phyloP scores from a whole-genome alignment of 1,139 yeast genomes.

The Pichia sp. region DNA sequence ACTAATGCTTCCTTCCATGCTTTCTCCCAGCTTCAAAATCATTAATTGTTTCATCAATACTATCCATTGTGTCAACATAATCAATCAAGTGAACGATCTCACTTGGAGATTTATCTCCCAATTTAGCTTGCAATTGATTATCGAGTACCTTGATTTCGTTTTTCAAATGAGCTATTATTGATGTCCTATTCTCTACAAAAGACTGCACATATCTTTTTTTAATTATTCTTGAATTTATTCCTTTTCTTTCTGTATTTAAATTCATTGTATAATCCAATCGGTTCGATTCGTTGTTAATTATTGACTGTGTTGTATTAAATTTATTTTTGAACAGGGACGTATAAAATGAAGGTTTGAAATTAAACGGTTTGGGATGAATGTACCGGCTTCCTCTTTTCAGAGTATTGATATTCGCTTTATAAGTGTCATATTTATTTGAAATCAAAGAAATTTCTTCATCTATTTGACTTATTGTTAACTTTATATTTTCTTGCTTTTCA shows the following conservation, averaged over 20 bases:
- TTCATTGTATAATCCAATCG: background rate
- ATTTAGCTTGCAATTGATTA: background rate
- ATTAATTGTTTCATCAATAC: background rate
- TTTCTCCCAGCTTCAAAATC: background rate
- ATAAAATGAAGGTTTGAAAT: slow-evolving; percentile 2
- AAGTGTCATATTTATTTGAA: background rate
- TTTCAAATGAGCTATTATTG: slow-evolving; percentile 1
- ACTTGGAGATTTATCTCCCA: background rate
- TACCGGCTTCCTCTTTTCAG: background rate
- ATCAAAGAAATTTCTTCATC: background rate
- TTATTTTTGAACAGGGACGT: background rate
- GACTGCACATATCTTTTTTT: background rate
- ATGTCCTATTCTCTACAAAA: slow-evolving; percentile 6
- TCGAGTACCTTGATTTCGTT: slow-evolving; percentile 2
- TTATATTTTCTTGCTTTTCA: background rate
- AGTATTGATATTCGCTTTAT: background rate
- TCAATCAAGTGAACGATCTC: slow-evolving; percentile 1
- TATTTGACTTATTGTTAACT: background rate
- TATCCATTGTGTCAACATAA: slow-evolving; percentile 1
- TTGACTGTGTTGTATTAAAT: background rate
- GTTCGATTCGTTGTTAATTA: background rate
- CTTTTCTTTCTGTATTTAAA: background rate
- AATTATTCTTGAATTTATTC: background rate
- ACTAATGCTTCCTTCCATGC: background rate
- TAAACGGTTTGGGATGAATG: background rate